phyloP scores from a whole-genome alignment of 2,329 filamentous ascomycete species.

The Penicillium sp. region DNA sequence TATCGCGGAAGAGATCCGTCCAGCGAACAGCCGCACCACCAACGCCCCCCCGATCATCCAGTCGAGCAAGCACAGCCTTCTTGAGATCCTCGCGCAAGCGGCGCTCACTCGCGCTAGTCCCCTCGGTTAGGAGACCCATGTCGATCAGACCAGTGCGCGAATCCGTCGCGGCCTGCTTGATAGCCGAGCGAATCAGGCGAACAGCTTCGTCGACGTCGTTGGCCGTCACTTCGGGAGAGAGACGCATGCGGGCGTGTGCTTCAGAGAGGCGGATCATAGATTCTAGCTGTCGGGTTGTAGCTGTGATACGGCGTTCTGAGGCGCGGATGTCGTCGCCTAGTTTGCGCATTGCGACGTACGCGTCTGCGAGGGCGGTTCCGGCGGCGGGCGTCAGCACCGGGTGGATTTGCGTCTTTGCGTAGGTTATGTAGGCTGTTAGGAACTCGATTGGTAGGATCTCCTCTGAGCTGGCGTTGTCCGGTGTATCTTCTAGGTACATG shows the following conservation, averaged over 20 bases:
- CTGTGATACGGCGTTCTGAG: constrained; percentile 93
- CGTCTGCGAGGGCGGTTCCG: constrained; percentile 78
- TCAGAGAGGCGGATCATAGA: constrained; percentile 97
- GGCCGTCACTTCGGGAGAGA: constrained; percentile 74
- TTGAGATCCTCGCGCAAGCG: constrained; percentile 83
- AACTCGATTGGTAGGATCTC: constrained; percentile 94
- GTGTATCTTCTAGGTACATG: constrained; percentile 95
- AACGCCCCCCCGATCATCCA: constrained; percentile 80
- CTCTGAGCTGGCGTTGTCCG: constrained; percentile 75
- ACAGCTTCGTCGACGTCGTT: constrained; percentile 89
- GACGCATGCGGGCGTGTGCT: constrained; percentile 97
- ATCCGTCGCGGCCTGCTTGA: constrained; percentile 98
- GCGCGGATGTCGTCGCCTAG: constrained; percentile 86
- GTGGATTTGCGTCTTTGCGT: constrained; percentile 84
- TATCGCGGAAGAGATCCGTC: constrained; percentile 73
- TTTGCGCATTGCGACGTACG: constrained; percentile 94
- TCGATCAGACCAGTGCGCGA: constrained; percentile 88
- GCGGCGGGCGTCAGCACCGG: constrained; percentile 80
- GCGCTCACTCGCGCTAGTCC: constrained; percentile 86
- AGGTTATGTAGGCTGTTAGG: constrained; percentile 95
- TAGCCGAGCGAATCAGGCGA: constrained; percentile 86
- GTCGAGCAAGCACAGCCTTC: constrained; percentile 70
- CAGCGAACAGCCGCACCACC: constrained; percentile 71
- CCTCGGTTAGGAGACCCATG: constrained; percentile 93
- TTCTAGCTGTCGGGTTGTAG: constrained; percentile 94